phyloP scores from a whole-genome alignment of 2,329 filamentous ascomycete species.

The Cryphonectria carpinicola region DNA sequence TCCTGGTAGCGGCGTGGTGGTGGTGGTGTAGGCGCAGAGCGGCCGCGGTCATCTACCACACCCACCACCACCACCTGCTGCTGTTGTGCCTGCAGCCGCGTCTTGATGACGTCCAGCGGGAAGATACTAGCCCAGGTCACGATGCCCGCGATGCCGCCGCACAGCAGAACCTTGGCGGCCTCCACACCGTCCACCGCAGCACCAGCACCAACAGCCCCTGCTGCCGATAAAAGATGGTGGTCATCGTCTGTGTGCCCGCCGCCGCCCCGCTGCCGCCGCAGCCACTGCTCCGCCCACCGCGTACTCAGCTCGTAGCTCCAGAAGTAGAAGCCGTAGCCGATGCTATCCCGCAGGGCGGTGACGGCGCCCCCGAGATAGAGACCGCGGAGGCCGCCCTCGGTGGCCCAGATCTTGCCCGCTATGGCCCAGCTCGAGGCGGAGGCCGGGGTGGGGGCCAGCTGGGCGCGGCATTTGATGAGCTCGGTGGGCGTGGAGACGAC shows the following conservation, averaged over 20 bases:
- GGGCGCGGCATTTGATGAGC: slow-evolving; percentile 85
- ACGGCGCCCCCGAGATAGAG: slow-evolving; percentile 81
- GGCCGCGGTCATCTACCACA: no score
- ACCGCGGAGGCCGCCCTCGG: slow-evolving; percentile 64
- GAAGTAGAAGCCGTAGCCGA: slow-evolving; percentile 98
- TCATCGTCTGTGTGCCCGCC: no score
- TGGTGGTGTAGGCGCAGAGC: background rate
- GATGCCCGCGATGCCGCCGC: slow-evolving; percentile 85
- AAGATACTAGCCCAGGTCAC: slow-evolving; percentile 91
- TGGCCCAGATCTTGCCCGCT: slow-evolving; percentile 61
- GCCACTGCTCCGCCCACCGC: slow-evolving; percentile 50
- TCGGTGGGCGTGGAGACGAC: slow-evolving; percentile 87
- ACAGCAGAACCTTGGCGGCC: slow-evolving; percentile 71
- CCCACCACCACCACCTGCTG: slow-evolving; percentile 48
- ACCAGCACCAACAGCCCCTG: background rate
- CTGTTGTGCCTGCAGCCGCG: slow-evolving; percentile 78
- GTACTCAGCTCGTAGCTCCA: slow-evolving; percentile 86
- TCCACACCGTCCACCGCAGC: slow-evolving; percentile 41
- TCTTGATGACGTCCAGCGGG: slow-evolving; percentile 91
- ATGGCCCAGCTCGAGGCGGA: slow-evolving; percentile 65
- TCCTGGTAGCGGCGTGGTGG: slow-evolving; percentile 27
- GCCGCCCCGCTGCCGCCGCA: background rate
- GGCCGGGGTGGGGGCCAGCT: slow-evolving; percentile 55
- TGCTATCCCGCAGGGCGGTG: slow-evolving; percentile 80
- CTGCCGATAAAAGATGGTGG: background rate